These are phyloP conservation scores for Penicillium riverlandense DNA, from an alignment of 495 filamentous ascomycete genomes.

Conservation along the genomic window DNA sequence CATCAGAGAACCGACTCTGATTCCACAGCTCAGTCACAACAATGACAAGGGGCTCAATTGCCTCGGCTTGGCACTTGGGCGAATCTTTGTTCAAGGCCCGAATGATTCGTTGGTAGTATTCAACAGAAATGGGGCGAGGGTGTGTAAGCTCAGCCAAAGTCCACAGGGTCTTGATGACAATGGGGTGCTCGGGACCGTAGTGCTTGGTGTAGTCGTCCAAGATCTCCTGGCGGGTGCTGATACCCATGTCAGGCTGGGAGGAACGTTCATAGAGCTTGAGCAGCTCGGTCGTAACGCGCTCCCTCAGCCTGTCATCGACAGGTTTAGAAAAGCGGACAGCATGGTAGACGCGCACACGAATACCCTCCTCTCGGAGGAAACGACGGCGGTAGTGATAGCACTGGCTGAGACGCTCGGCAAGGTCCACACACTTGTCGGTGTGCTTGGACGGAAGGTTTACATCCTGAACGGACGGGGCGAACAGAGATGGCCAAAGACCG, in stretches of 20 bases:
- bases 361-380: slow-evolving; percentile 26
- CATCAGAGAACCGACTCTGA: slow-evolving; percentile 29
- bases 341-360: slow-evolving; percentile 27
- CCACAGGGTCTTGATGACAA: slow-evolving; percentile 29
- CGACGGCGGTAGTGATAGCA: slow-evolving; percentile 31
- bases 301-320: background rate
- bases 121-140: slow-evolving; percentile 23
- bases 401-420: slow-evolving; percentile 22
- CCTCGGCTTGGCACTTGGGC: slow-evolving; percentile 20
- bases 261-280: slow-evolving; percentile 25
- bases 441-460: slow-evolving; percentile 21
- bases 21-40: slow-evolving; percentile 29
- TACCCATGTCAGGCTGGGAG: slow-evolving; percentile 25
- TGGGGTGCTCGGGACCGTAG: slow-evolving; percentile 21
- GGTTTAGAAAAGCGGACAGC: slow-evolving; percentile 5
- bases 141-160: slow-evolving; percentile 27
- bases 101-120: slow-evolving; percentile 33
- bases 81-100: slow-evolving; percentile 27
- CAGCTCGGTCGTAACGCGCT: slow-evolving; percentile 18
- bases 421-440: slow-evolving; percentile 19
- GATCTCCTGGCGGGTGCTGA: slow-evolving; percentile 23
- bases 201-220: slow-evolving; percentile 24
- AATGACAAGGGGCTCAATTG: slow-evolving; percentile 29
- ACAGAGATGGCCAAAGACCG: slow-evolving; percentile 26
- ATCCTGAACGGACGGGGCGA: slow-evolving; percentile 25